Base-by-base conservation (phyloP, 257 asterid species). In the Capsicum rhomboideum region DNA sequence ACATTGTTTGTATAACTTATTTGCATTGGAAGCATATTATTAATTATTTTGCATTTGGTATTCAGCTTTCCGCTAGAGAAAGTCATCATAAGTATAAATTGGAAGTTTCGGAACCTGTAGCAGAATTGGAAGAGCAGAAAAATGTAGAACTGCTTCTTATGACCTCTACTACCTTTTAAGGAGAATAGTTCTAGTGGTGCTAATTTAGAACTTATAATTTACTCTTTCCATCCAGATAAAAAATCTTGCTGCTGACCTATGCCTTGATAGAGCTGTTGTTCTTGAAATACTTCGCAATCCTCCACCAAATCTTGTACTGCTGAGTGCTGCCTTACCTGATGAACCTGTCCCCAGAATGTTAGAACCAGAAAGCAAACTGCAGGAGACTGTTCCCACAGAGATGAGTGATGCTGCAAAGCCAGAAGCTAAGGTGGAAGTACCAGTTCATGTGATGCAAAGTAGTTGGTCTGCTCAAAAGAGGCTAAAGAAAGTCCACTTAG, bases 291-390 rank as follows among this genome's bases (percentile, higher is more conserved):
- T 96, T 63, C 97, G 97, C 12, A 97, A 96, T 81, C 98, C 98
- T 85, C 98, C 98, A 59, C 96, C 95, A 16, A 90, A 87, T 87
- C 97, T 96, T 40, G 88, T 94, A 40, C 88, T 93, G 92, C 26
- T 96, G 97, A 92, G 97, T 88, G 98, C 94, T 80, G 85, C 96
- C 63, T 90, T 96, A 74, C 98, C 98, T 4, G 97, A 96, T 85
- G 91, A 92, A 80, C 98, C 98, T 26, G 86, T 83, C 66, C 61
- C 94, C 64, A 71, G 82, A 56, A 68, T 85, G 82, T 34, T 71
- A 81, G 91, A 89, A 78, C 91, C 94, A 4, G 91, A 55, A 49
- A 86, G 88, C 86, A 75, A 86, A 80, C 85, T 54, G 8, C 86
- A 79, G 50, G 93, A 88, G 87, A 64, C 85, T 71, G 78, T 64